Conservation (phyloP, 2,329 filamentous ascomycete genomes). For the Elsinoe necatrix region DNA sequence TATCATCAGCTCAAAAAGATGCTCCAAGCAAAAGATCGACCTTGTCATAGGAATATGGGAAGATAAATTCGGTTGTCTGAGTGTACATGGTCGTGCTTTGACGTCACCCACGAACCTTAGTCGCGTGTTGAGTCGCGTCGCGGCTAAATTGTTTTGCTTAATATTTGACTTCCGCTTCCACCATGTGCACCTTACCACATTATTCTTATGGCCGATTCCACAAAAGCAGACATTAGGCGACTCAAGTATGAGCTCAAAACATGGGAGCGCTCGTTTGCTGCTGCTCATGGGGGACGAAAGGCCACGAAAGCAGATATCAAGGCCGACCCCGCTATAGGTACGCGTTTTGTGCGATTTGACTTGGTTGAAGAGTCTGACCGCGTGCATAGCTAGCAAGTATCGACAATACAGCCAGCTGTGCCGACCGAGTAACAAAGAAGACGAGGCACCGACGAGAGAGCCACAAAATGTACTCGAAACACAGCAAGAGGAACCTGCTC, state of each 20-base stretch:
- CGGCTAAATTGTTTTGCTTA: constrained; percentile 9
- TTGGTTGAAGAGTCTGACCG: not conserved
- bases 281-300: constrained; percentile 56
- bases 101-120: constrained; percentile 6
- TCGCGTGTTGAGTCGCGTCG: constrained; percentile 1
- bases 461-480: not conserved
- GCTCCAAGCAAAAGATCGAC: too few relatives aligned
- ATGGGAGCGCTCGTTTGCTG: constrained; percentile 64
- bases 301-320: constrained; percentile 70
- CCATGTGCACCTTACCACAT: not conserved
- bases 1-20: too few relatives aligned
- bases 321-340: constrained; percentile 62
- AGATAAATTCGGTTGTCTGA: too few relatives aligned
- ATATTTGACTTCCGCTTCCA: not conserved
- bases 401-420: constrained; percentile 64
- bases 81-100: not conserved
- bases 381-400: constrained; percentile 57
- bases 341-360: constrained; percentile 14
- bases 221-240: not conserved
- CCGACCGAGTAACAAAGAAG: constrained; percentile 6
- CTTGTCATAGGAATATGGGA: too few relatives aligned
- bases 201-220: not conserved
- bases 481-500: not conserved
- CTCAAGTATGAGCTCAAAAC: constrained; percentile 63
- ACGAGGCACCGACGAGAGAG: not conserved